phyloP scores from a whole-genome alignment of 345 rosid species.

The Lumnitzera racemosa region DNA sequence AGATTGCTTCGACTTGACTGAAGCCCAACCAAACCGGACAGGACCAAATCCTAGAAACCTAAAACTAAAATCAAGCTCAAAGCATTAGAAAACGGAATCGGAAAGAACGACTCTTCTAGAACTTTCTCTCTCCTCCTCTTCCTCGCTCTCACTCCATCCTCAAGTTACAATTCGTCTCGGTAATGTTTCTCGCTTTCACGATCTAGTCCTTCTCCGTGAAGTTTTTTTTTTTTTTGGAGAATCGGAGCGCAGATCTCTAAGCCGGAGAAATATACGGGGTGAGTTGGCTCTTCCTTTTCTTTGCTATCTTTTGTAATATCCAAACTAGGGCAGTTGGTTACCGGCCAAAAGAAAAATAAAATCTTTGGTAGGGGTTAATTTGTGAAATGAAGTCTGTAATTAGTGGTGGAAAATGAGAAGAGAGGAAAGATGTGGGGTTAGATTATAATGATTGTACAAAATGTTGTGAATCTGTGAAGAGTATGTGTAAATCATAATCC shows the following conservation, averaged over 20 bases:
- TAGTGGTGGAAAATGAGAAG: too few relatives aligned
- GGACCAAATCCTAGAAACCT: too few relatives aligned
- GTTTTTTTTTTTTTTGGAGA: background rate
- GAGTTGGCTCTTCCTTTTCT: background rate
- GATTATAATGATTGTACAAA: too few relatives aligned
- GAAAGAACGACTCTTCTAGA: too few relatives aligned
- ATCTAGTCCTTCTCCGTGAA: constrained; percentile 6
- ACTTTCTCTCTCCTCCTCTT: too few relatives aligned
- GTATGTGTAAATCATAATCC: too few relatives aligned
- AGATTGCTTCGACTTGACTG: constrained; percentile 38
- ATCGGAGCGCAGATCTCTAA: constrained; percentile 11
- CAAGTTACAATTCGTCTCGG: background rate
- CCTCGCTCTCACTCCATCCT: background rate
- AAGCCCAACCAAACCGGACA: background rate
- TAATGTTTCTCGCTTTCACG: background rate
- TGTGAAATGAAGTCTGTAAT: too few relatives aligned
- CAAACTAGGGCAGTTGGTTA: too few relatives aligned
- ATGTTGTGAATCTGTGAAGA: too few relatives aligned
- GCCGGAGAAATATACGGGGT: constrained; percentile 8
- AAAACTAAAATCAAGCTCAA: too few relatives aligned
- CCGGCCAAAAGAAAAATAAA: background rate
- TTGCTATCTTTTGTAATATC: background rate
- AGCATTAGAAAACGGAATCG: background rate
- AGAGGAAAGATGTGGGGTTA: too few relatives aligned
- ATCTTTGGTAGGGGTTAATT: background rate